These are phyloP conservation scores for Tuber borchii DNA, from an alignment of 495 filamentous ascomycete species.

Conservation along the genomic window DNA sequence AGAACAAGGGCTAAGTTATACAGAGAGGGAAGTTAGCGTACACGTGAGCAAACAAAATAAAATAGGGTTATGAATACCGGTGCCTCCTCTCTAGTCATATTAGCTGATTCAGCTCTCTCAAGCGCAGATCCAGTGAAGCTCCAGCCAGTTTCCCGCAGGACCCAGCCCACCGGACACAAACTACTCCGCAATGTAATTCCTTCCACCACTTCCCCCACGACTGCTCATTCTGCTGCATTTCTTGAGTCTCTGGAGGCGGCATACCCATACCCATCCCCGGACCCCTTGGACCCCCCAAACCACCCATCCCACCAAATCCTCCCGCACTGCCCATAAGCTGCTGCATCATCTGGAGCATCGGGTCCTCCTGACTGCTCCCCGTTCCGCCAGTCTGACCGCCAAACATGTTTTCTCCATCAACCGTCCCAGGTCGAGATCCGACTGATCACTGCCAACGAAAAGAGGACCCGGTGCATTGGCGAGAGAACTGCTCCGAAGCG, in stretches of 20 bases:
- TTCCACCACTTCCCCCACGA: constrained; percentile 35
- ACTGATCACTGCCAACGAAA: constrained; percentile 5
- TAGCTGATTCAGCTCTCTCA: no score
- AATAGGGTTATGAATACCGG: no score
- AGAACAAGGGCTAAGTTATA: constrained; percentile 40
- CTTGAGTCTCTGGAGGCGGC: constrained; percentile 27
- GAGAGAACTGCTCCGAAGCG: neutral
- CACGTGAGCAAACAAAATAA: constrained; percentile 5
- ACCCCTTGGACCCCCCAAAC: constrained; percentile 23
- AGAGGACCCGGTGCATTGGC: neutral
- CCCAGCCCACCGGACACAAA: no score
- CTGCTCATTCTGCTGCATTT: constrained; percentile 12
- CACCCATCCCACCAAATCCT: constrained; percentile 20
- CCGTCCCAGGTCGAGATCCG: constrained; percentile 23
- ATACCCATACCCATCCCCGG: constrained; percentile 33
- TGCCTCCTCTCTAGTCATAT: no score
- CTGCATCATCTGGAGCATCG: constrained; percentile 39
- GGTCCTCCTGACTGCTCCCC: constrained; percentile 26
- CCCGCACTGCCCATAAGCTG: constrained; percentile 32
- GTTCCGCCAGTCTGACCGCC: constrained; percentile 9
- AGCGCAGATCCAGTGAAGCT: no score
- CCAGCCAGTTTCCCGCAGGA: no score
- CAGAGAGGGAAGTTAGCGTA: constrained; percentile 3
- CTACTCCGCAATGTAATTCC: no score
- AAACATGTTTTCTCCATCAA: constrained; percentile 27